Evolutionary conservation across 2,329 filamentous ascomycete species (phyloP).

Genomic region (Penicillium sp.): DNA sequence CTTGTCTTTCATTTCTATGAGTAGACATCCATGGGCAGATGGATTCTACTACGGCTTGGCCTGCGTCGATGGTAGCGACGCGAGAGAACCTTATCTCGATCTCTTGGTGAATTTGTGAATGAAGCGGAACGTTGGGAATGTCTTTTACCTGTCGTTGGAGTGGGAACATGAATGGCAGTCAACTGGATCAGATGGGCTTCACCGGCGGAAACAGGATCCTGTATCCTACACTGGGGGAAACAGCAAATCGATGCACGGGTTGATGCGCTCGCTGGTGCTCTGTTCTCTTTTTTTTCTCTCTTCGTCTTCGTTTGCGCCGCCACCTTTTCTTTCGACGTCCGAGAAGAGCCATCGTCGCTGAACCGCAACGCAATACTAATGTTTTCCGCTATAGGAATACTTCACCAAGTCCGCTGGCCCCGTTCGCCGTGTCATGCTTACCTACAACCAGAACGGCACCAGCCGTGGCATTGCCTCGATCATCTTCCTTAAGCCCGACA

Average conservation of each 20-base stretch:
- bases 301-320: constrained; percentile 27
- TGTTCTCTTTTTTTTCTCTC: constrained; percentile 7
- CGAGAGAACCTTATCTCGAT: constrained; percentile 5
- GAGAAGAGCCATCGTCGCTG: constrained; percentile 22
- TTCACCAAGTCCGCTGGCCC: constrained; percentile 84
- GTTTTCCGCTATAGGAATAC: constrained; percentile 77
- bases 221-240: neutral
- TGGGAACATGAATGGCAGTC: neutral
- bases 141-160: neutral
- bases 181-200: neutral
- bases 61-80: constrained; percentile 5
- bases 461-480: constrained; percentile 93
- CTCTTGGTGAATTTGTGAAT: constrained; percentile 9
- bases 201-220: neutral
- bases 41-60: neutral
- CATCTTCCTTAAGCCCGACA: constrained; percentile 77
- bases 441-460: constrained; percentile 87
- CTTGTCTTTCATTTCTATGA: neutral
- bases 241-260: constrained; percentile 47
- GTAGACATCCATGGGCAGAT: neutral
- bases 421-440: constrained; percentile 87
- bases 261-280: constrained; percentile 64
- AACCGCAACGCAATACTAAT: constrained; percentile 47
- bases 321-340: constrained; percentile 27
- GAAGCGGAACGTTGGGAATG: neutral